These are phyloP conservation scores for Sphagnum contortum DNA, from an alignment of 225 moss, liverwort and hornwort genomes.

Conservation along the genomic window DNA sequence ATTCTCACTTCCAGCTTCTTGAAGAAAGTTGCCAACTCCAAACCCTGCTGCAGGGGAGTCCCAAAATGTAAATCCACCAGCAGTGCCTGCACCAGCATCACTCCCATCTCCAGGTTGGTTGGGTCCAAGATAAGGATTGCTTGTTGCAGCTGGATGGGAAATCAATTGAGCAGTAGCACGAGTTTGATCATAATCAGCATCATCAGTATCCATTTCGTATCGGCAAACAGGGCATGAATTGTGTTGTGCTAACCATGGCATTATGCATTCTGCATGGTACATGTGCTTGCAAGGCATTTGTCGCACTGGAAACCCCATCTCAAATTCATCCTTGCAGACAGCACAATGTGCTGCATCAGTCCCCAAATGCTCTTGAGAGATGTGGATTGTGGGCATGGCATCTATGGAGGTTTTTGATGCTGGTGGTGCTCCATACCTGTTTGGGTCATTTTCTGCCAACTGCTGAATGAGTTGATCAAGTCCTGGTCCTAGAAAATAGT, in stretches of 20 bases:
- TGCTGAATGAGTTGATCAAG: slow-evolving; percentile 98
- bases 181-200: slow-evolving; percentile 38
- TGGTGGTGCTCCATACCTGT: slow-evolving; percentile 75
- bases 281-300: slow-evolving; percentile 82
- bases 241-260: slow-evolving; percentile 41
- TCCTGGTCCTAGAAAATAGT: slow-evolving; percentile 95
- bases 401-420: slow-evolving; percentile 85
- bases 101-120: too few species aligned
- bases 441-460: slow-evolving; percentile 95
- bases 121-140: too few species aligned
- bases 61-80: too few species aligned
- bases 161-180: too few species aligned
- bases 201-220: slow-evolving; percentile 49
- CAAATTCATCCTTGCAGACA: slow-evolving; percentile 99
- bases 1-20: too few species aligned
- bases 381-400: slow-evolving; percentile 87
- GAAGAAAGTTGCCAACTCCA: too few species aligned
- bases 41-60: too few species aligned
- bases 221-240: slow-evolving; percentile 57
- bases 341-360: slow-evolving; percentile 99
- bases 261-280: slow-evolving; percentile 45
- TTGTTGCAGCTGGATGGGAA: too few species aligned
- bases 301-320: slow-evolving; percentile 57
- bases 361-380: slow-evolving; percentile 70
- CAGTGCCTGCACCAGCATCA: too few species aligned